Evolutionary conservation across 2,329 filamentous ascomycete species (phyloP).

Genomic region (Ceratocystis albifundus): DNA sequence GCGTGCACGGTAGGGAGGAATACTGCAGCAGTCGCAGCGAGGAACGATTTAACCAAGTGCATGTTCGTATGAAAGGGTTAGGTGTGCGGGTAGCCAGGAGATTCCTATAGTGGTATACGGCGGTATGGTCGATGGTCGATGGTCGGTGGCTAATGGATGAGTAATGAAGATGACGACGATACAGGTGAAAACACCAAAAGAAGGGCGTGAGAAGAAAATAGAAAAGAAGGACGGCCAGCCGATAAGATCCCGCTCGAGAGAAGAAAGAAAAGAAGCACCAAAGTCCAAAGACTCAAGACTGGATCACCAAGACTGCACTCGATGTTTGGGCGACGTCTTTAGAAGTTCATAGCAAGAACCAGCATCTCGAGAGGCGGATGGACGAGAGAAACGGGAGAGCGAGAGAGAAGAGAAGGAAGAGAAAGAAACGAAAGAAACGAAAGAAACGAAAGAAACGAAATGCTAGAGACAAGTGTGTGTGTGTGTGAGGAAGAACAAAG

Average conservation of each 20-base stretch:
- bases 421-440: background rate
- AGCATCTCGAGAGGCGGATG: background rate
- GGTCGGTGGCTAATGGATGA: background rate
- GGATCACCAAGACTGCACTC: background rate
- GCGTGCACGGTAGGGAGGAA: slow-evolving; percentile 44
- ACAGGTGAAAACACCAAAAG: slow-evolving; percentile 3
- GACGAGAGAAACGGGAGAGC: slow-evolving; percentile 13
- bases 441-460: background rate
- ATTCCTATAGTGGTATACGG: too few relatives aligned
- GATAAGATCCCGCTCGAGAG: slow-evolving; percentile 19
- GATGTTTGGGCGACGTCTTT: background rate
- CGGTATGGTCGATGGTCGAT: background rate
- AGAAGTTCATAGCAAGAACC: background rate
- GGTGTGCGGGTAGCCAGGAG: background rate
- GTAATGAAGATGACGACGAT: slow-evolving; percentile 1
- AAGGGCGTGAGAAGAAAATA: slow-evolving; percentile 1
- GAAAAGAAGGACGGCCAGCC: slow-evolving; percentile 16
- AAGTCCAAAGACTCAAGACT: background rate
- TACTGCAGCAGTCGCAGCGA: slow-evolving; percentile 29
- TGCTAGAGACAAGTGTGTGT: too few relatives aligned
- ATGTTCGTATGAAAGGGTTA: background rate
- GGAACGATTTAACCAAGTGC: slow-evolving; percentile 11
- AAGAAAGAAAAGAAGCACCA: slow-evolving; percentile 12
- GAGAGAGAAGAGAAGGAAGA: background rate
- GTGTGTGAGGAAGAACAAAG: too few relatives aligned